These are phyloP conservation scores for Chlorella vulgaris DNA, from an alignment of 139 green algal species.

Conservation along the genomic window DNA sequence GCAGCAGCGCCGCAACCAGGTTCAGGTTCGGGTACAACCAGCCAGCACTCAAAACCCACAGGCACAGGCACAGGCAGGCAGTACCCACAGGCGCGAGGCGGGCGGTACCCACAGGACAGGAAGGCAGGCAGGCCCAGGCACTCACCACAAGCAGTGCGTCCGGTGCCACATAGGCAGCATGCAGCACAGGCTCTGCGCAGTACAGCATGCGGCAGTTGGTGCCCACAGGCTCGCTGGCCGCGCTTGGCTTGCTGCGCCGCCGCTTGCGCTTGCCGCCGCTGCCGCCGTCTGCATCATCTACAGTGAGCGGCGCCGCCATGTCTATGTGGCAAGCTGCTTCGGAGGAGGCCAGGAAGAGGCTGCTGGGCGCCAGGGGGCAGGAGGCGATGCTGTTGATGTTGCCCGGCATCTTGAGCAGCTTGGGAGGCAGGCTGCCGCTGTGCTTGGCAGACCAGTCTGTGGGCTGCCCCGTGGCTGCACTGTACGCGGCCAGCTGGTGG, in stretches of 20 bases:
- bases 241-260: conserved; percentile 15
- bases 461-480: conserved; percentile 38
- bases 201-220: conserved; percentile 50
- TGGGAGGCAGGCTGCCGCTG: conserved; percentile 15
- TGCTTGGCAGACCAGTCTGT: conserved; percentile 47
- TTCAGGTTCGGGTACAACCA: no score
- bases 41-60: no score
- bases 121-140: background rate
- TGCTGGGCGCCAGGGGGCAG: conserved; percentile 32
- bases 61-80: no score
- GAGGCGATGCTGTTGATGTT: conserved; percentile 42
- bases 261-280: conserved; percentile 11
- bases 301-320: conserved; percentile 31
- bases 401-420: conserved; percentile 53
- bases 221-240: conserved; percentile 2
- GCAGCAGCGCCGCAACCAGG: no score
- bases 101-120: background rate
- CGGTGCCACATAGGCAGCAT: conserved; percentile 31
- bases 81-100: background rate
- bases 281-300: background rate
- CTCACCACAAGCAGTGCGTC: conserved; percentile 47
- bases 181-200: conserved; percentile 47
- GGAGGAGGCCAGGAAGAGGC: conserved; percentile 34
- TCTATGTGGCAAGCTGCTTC: conserved; percentile 49
- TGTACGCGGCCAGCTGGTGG: conserved; percentile 49